Conservation (phyloP, 257 asterid genomes). For the Cynanchum wilfordii region DNA sequence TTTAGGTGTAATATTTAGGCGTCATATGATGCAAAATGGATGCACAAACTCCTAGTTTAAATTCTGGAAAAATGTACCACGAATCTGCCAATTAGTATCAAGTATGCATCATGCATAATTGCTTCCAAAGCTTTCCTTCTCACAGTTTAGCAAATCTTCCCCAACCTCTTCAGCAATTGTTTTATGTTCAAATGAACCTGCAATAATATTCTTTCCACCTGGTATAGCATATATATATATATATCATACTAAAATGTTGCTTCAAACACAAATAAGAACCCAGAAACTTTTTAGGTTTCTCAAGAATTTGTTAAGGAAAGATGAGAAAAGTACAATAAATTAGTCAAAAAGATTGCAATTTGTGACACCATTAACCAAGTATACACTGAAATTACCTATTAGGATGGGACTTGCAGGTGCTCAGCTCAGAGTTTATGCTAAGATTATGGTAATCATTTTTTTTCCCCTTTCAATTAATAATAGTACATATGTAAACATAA, state of each 20-base stretch:
- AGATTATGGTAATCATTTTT: too few species aligned
- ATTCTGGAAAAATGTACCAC: not conserved
- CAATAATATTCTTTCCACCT: not conserved
- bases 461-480: too few species aligned
- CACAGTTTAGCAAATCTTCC: not conserved
- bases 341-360: not conserved
- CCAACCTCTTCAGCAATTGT: not conserved
- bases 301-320: not conserved
- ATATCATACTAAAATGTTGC: not conserved
- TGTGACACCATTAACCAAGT: not conserved
- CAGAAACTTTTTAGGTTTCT: not conserved
- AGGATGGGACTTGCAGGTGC: too few species aligned
- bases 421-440: too few species aligned
- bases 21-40: not conserved
- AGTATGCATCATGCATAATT: not conserved
- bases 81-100: not conserved
- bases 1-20: not conserved
- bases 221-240: not conserved
- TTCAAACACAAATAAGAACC: not conserved
- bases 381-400: not conserved
- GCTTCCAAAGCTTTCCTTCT: not conserved
- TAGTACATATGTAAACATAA: not conserved
- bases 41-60: not conserved
- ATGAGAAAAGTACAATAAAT: not conserved
- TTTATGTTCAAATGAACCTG: not conserved